Conservation (phyloP, 495 filamentous ascomycete species). For the Recurvomyces mirabilis region DNA sequence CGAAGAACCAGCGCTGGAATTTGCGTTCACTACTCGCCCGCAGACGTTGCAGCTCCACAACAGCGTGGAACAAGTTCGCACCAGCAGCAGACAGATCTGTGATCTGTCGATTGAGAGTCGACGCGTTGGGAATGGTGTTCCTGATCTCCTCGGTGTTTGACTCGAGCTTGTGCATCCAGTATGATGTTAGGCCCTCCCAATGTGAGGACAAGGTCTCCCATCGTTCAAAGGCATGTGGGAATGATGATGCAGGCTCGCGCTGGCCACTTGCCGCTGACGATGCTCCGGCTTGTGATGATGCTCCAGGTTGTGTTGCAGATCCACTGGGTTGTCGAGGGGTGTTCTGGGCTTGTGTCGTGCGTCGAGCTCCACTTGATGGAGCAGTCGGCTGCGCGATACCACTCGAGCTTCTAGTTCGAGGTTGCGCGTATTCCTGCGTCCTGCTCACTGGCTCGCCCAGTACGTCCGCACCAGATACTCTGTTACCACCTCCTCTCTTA, state of each 20-base stretch:
- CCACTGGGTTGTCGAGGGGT: conserved; percentile 18
- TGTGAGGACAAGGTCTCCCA: conserved; percentile 96
- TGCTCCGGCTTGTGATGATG: conserved; percentile 4
- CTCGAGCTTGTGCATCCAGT: conserved; percentile 89
- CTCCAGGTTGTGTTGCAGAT: neutral
- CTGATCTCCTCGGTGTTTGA: conserved; percentile 76
- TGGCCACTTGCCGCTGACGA: conserved; percentile 8
- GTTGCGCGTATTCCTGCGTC: conserved; percentile 14
- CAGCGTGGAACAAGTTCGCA: conserved; percentile 93
- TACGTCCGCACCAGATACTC: conserved; percentile 11
- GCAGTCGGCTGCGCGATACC: conserved; percentile 15
- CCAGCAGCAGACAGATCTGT: conserved; percentile 91
- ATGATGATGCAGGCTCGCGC: conserved; percentile 40
- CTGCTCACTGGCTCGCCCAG: conserved; percentile 17
- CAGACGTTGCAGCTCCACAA: conserved; percentile 91
- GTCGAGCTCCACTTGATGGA: conserved; percentile 10
- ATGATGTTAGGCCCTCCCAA: conserved; percentile 94
- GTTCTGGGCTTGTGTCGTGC: conserved; percentile 14
- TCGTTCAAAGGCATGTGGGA: conserved; percentile 93
- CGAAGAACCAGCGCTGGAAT: conserved; percentile 98
- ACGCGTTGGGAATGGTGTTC: conserved; percentile 60
- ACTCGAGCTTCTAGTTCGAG: conserved; percentile 10
- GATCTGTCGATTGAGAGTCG: conserved; percentile 85
- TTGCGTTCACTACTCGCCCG: conserved; percentile 92
- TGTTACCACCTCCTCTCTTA: conserved; percentile 1